Base-by-base conservation (phyloP, 2,329 filamentous ascomycete species). In the Gnomoniopsis sp. region DNA sequence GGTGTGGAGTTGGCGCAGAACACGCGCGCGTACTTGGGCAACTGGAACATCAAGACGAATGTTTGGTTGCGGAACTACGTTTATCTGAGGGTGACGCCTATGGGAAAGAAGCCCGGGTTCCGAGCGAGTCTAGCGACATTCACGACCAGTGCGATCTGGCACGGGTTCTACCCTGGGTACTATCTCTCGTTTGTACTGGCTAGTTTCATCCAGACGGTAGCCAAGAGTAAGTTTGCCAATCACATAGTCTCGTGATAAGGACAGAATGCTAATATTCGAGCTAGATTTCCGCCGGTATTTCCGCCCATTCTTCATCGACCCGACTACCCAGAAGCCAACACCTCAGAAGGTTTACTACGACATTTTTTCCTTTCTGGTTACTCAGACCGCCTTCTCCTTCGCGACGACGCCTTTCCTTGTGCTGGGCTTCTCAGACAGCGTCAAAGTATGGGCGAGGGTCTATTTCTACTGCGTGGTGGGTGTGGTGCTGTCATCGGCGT, bases 21-120 rank as follows among this genome's bases (percentile, higher is more conserved):
- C 71, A 90, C 90, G n/a, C 87, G 93, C 55, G 92, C 86, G 1
- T 98, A 95, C 68, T 82, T 99, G 3, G 93, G 88, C 51, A 89
- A 86, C 68, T 99, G 95, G 95, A 99, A 99, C 73, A 96, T 97
- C 78, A 98, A 98, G 74, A 99, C 95, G 14, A 99, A 97, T 72
- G 86, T 91, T 68, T 99, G 95, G 95, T 78, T 99, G 62, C 86
- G 93, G 49, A 96, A 98, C 73, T 99, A 97, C 70, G 82, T 99
- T 66, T 99, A 98, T 70, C 81, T 99, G 50, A 88, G 95, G 23
- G 95, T 99, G 3, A 99, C 95, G 0, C 95, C 95, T 0, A 89
- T 90, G 66, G 95, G 95, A 55, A 95, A 92, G 79, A 99, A 98
- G 73, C 95, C 95, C 11, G 95, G 95, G 1, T 99, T 99, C 78